Percentiles rank a stretch among this genome's conserved stretches.
Conservation (phyloP, 257 asterid species). For the Solanum phureja region DNA sequence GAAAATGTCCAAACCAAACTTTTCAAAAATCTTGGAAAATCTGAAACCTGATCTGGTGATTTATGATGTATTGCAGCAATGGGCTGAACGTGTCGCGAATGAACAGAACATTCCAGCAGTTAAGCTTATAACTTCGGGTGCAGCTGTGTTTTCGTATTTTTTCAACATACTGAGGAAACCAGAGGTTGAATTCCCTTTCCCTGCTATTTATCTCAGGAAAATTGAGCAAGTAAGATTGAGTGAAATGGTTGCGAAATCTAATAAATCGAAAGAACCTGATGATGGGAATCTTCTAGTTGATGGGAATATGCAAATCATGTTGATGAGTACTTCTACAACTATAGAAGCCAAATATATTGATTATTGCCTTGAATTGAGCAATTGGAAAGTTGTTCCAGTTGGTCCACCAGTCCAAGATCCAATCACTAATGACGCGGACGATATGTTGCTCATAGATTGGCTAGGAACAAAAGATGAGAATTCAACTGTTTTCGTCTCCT, state of each 20-base stretch:
- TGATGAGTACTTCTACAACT: conserved; percentile 24
- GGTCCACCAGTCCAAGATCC: conserved; percentile 15
- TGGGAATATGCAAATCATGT: background rate
- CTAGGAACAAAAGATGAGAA: conserved; percentile 10
- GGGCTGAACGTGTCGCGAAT: too few species aligned
- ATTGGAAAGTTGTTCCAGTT: conserved; percentile 11
- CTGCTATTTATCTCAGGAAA: conserved; percentile 4
- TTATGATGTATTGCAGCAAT: too few species aligned
- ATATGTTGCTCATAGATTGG: conserved; percentile 28
- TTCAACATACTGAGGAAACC: background rate
- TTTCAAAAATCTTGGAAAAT: too few species aligned
- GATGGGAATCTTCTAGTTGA: background rate
- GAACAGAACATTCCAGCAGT: too few species aligned
- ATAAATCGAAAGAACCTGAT: conserved; percentile 12
- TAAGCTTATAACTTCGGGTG: too few species aligned
- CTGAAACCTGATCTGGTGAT: too few species aligned
- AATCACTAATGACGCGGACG: background rate
- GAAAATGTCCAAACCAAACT: too few species aligned
- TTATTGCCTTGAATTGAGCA: conserved; percentile 1
- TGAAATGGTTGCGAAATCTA: background rate
- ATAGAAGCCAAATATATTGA: conserved; percentile 45
- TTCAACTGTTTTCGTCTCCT: conserved; percentile 41
- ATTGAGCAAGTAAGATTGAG: conserved; percentile 2
- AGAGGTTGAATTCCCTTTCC: conserved; percentile 20
- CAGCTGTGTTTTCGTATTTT: too few species aligned